Conservation (phyloP, 805 yeast genomes). For the Schwanniomyces vanrijiae region DNA sequence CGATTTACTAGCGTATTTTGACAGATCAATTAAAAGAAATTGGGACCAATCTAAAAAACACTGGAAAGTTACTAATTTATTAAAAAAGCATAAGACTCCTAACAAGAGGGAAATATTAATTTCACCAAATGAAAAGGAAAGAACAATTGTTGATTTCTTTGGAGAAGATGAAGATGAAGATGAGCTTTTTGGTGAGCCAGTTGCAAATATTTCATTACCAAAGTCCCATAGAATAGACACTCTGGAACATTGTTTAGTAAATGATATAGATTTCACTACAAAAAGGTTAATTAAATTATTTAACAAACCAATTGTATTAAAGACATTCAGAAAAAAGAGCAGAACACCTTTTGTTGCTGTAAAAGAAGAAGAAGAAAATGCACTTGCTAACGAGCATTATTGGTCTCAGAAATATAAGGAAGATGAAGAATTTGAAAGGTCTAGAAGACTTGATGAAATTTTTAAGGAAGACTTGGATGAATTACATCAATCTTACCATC, state of each 20-base stretch:
- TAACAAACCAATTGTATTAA: constrained; percentile 50
- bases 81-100: constrained; percentile 34
- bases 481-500: constrained; percentile 18
- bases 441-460: constrained; percentile 4
- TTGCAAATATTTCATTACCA: constrained; percentile 21
- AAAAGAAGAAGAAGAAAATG: constrained; percentile 6
- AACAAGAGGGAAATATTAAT: constrained; percentile 7
- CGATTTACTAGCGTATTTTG: constrained; percentile 78
- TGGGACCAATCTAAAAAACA: constrained; percentile 86
- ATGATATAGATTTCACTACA: constrained; percentile 71
- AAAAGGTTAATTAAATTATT: constrained; percentile 65
- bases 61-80: constrained; percentile 76
- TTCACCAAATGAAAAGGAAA: constrained; percentile 15
- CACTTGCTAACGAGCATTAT: constrained; percentile 59
- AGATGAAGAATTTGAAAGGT: constrained; percentile 24
- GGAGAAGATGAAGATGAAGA: constrained; percentile 34
- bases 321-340: constrained; percentile 1
- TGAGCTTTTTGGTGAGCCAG: constrained; percentile 22
- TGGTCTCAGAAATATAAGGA: constrained; percentile 67
- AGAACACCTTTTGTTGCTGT: not conserved
- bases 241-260: constrained; percentile 55
- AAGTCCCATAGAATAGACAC: constrained; percentile 8
- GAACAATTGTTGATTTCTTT: constrained; percentile 27
- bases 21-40: constrained; percentile 60
- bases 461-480: constrained; percentile 10